Evolutionary conservation across 495 filamentous ascomycete genomes (phyloP).

Genomic region (Xanthoparmelia taractica): DNA sequence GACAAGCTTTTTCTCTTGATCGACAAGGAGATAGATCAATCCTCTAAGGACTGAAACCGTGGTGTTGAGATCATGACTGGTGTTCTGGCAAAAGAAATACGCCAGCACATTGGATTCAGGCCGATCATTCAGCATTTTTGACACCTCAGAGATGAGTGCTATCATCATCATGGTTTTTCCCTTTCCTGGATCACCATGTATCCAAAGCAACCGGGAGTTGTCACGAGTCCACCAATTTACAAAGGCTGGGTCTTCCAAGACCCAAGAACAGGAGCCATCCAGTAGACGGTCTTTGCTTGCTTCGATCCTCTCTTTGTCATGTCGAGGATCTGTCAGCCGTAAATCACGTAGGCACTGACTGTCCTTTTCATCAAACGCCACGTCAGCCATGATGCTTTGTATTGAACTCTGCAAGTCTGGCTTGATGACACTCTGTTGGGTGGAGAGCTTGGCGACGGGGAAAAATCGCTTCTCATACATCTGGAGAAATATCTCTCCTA

Average conservation of each 20-base stretch:
- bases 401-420: neutral
- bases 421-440: neutral
- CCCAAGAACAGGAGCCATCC: constrained; percentile 37
- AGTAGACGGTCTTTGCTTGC: constrained; percentile 37
- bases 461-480: too few species aligned
- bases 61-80: constrained; percentile 8
- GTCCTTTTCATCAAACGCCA: neutral
- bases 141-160: constrained; percentile 32
- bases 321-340: constrained; percentile 4
- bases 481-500: too few species aligned
- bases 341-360: neutral
- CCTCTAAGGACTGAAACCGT: constrained; percentile 12
- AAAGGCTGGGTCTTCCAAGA: constrained; percentile 36
- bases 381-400: neutral
- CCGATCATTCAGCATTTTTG: constrained; percentile 6
- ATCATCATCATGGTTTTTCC: constrained; percentile 44
- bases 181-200: constrained; percentile 40
- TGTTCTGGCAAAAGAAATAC: constrained; percentile 40
- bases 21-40: constrained; percentile 12
- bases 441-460: too few species aligned
- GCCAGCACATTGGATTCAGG: constrained; percentile 23
- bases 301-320: constrained; percentile 5
- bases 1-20: constrained; percentile 11
- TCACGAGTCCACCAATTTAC: constrained; percentile 28
- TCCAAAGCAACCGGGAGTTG: constrained; percentile 37